Base-by-base conservation (phyloP, 495 filamentous ascomycete species). In the Aspergillus sclerotiicarbonarius region DNA sequence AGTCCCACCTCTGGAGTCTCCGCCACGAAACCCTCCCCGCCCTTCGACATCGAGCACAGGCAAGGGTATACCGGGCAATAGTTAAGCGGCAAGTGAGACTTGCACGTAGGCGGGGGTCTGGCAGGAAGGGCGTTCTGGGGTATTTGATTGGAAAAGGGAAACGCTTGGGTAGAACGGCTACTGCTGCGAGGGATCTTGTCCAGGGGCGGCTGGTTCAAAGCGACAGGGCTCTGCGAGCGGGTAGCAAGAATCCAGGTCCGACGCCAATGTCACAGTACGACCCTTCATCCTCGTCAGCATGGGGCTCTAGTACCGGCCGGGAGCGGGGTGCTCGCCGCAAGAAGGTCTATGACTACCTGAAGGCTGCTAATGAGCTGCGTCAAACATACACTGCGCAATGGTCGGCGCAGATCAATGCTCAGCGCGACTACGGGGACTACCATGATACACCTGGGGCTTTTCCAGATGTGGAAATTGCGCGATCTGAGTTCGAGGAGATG, bases 331-430 rank as follows among this genome's bases (percentile, higher is more conserved):
- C 84, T 12, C 74, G 91, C 46, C 82, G 94, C 57, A 88, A 82
- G 70, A 96, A 88, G 80, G 70, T 97, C 15, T 90, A 88, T 25
- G 91, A 88, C 13, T 95, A 92, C 65, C 71, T 94, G 25, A 90
- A 90, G 37, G 91, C 92, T 31, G 95, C 93, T 18, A 95, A 91
- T 62, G 92, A 98, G 72, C 71, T 98, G 59, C 84, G 91, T 54
- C 92, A 97, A 72, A 84, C 87, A 30, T 98, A 98, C 70, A 71
- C 77, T 8, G 71, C 80, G 15, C 80, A 80, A 54, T 83, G 81
- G 70, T 56, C 73, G 3, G 80, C 78, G 12, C 78, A 83, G 57
- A 77, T 79, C 44, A 73, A 80, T 13, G 80, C 77, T 18, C 69
- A 67, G 19, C 75, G 80, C 10, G 76, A 81, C 33, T 66, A 72